Conservation (phyloP, 1,284 basidiomycete species). For the Moesziomyces sp. region DNA sequence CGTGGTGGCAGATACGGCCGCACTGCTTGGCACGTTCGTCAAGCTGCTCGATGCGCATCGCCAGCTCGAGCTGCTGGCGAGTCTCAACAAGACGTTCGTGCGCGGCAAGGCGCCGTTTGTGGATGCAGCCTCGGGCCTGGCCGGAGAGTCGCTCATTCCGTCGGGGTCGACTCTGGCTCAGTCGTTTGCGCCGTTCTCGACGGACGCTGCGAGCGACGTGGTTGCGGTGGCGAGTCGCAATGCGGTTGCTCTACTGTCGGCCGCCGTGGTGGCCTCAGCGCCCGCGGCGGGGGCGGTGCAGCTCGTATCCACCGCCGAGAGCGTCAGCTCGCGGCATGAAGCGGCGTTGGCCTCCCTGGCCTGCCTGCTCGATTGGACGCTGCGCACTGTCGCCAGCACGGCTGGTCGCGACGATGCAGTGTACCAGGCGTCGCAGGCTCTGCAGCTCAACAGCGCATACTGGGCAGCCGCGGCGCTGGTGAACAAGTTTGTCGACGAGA, state of each 20-base stretch:
- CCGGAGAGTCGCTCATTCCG: slow-evolving; percentile 8
- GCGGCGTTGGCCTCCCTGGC: slow-evolving; percentile 23
- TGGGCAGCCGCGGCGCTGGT: slow-evolving; percentile 24
- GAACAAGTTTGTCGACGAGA: slow-evolving; percentile 59
- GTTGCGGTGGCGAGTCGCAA: slow-evolving; percentile 15
- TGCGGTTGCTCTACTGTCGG: slow-evolving; percentile 28
- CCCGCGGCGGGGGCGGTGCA: slow-evolving; percentile 20
- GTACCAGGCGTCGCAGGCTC: slow-evolving; percentile 9
- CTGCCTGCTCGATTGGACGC: slow-evolving; percentile 29
- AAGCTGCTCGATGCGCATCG: slow-evolving; percentile 32
- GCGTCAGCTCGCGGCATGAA: slow-evolving; percentile 10
- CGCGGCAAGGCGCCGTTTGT: slow-evolving; percentile 8
- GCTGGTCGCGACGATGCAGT: background rate
- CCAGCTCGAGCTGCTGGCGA: slow-evolving; percentile 45
- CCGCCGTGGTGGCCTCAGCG: slow-evolving; percentile 30
- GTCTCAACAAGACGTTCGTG: slow-evolving; percentile 41
- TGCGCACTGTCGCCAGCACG: slow-evolving; percentile 1
- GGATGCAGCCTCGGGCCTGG: background rate
- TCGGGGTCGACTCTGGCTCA: slow-evolving; percentile 3
- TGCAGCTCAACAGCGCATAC: slow-evolving; percentile 31
- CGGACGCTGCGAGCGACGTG: too few relatives aligned
- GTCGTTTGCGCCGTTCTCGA: background rate
- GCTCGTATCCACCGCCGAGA: background rate
- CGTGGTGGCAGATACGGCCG: slow-evolving; percentile 52
- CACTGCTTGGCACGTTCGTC: slow-evolving; percentile 49